Evolutionary conservation across 495 filamentous ascomycete genomes (phyloP).

Genomic region (Daldinia caldariorum): DNA sequence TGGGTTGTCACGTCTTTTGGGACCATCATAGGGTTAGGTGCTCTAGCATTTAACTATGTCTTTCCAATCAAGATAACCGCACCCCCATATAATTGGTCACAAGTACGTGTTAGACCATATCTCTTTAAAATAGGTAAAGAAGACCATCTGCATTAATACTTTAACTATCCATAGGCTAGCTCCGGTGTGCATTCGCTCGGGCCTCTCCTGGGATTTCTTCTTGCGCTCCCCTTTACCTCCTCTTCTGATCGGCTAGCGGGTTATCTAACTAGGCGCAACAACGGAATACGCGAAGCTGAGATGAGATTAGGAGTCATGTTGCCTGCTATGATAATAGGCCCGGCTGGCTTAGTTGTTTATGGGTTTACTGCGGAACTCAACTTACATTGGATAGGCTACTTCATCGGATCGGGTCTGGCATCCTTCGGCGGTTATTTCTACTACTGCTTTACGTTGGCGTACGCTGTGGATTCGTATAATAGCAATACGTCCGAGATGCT

Average conservation of each 20-base stretch:
- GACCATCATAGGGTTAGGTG: conserved; percentile 51
- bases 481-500: conserved; percentile 68
- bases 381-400: conserved; percentile 67
- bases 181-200: conserved; percentile 68
- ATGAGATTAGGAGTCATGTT: conserved; percentile 73
- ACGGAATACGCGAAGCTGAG: conserved; percentile 74
- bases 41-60: conserved; percentile 53
- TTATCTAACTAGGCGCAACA: conserved; percentile 64
- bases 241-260: conserved; percentile 69
- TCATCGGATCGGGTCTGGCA: conserved; percentile 66
- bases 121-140: no score
- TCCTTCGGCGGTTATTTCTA: conserved; percentile 54
- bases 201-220: conserved; percentile 62
- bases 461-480: conserved; percentile 71
- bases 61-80: conserved; percentile 73
- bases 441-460: conserved; percentile 52
- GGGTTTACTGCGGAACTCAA: conserved; percentile 68
- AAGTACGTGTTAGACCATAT: conserved; percentile 8
- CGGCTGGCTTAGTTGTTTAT: conserved; percentile 69
- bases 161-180: conserved; percentile 57
- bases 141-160: conserved; percentile 49
- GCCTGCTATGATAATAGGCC: conserved; percentile 66
- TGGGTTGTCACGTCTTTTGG: conserved; percentile 65
- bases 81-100: conserved; percentile 51
- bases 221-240: conserved; percentile 58